Percentiles rank a stretch among this genome's conserved stretches.
These are phyloP conservation scores for Penicillium nordicum DNA, from an alignment of 2,329 filamentous ascomycete species.

Conservation along the genomic window DNA sequence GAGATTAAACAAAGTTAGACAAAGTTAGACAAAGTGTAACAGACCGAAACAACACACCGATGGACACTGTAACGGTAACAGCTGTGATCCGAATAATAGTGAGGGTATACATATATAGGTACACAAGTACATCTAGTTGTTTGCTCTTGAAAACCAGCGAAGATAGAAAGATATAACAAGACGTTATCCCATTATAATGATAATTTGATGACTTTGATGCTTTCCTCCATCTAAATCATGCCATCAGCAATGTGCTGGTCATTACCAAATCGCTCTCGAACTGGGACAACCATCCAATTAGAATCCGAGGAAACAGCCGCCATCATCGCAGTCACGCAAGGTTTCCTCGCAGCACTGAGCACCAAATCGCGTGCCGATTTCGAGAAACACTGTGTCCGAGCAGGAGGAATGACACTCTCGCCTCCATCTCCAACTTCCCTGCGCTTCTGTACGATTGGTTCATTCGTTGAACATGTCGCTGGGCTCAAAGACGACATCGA, in stretches of 20 bases:
- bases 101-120: background rate
- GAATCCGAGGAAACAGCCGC: constrained; percentile 17
- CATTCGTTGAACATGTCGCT: constrained; percentile 33
- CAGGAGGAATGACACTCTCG: constrained; percentile 36
- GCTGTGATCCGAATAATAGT: background rate
- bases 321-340: constrained; percentile 29
- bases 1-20: background rate
- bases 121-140: background rate
- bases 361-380: constrained; percentile 32
- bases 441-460: constrained; percentile 37
- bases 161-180: background rate
- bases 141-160: background rate
- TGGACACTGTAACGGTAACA: constrained; percentile 7
- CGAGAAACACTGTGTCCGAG: constrained; percentile 34
- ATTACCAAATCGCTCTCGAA: background rate
- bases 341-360: constrained; percentile 32
- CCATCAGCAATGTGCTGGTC: constrained; percentile 17
- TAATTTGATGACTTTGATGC: background rate
- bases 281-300: background rate
- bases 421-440: constrained; percentile 28
- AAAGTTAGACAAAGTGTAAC: background rate
- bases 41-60: background rate
- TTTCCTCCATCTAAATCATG: background rate
- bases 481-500: constrained; percentile 31
- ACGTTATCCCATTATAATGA: background rate